Base-by-base conservation (phyloP, 371 early-diverging fungal species). In the Mortierella sp. region DNA sequence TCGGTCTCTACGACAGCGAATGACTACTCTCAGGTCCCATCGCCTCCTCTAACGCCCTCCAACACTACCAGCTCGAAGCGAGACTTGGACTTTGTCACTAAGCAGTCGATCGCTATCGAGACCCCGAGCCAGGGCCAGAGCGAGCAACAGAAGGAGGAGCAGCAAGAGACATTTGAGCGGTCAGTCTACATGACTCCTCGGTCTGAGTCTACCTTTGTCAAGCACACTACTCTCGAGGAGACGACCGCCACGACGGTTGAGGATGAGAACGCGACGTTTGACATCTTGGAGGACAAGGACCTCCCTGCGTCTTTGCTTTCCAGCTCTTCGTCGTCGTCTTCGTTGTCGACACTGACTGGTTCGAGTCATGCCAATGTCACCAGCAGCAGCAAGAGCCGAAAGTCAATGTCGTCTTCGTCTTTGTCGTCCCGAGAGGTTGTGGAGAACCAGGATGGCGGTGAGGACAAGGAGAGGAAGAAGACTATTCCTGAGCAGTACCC, bases 1-100 rank as follows among this genome's bases (percentile, higher is more conserved):
- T 34, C 31, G 6, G 55, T 39, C 31, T 29, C 44, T 10, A 8
- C 66, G 22, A 40, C 66, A 24, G 29, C 44, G 43, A 43, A n/a
- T 31, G 29, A 66, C 22, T 70, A 70, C 44, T 41, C 68, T 13
- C 79, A 74, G 31, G 74, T 79, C 29, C 79, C 79, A 5, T 79
- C 79, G 3, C 79, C 79, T 41, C 79, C 79, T 50, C 47, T 79
- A 61, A 79, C 79, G 13, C 79, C 79, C 16, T 77, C 78, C 26
- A 41, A 19, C 34, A 22, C 19, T n/a, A 61, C 31, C 14, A 47
- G 37, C 67, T 4, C 43, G 11, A 14, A 29, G 31, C 31, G 26
- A 24, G 63, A 55, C 16, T 4, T n/a, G 13, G n/a, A 40, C n/a
- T 5, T 26, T 43, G 26, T 40, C 14, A 31, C 55, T 31, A 16